These are phyloP conservation scores for Colletotrichum lini DNA, from an alignment of 2,329 filamentous ascomycete genomes.

Conservation along the genomic window DNA sequence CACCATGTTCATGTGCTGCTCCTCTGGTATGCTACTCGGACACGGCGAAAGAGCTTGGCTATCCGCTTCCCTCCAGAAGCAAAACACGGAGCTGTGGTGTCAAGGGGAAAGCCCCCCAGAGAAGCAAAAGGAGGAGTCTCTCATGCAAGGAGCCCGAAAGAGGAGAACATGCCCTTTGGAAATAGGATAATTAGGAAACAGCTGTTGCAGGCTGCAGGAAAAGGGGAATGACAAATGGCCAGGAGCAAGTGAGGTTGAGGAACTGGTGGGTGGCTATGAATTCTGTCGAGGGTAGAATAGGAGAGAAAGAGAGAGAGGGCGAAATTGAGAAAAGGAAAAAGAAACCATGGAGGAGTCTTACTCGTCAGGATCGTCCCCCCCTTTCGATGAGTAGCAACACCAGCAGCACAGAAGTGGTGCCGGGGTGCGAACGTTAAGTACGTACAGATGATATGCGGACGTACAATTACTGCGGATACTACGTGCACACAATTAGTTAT, in stretches of 20 bases:
- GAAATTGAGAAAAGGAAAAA: slow-evolving; percentile 30
- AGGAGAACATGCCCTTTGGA: slow-evolving; percentile 6
- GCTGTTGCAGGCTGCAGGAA: slow-evolving; percentile 12
- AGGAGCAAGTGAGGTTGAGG: slow-evolving; percentile 7
- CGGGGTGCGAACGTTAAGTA: slow-evolving; percentile 24
- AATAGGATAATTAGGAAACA: slow-evolving; percentile 18
- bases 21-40: slow-evolving; percentile 30
- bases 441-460: slow-evolving; percentile 21
- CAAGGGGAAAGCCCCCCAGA: not conserved
- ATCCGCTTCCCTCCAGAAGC: slow-evolving; percentile 24
- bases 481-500: not conserved
- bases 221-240: slow-evolving; percentile 40
- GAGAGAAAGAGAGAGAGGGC: slow-evolving; percentile 22
- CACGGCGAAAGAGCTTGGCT: slow-evolving; percentile 24
- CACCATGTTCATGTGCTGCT: slow-evolving; percentile 26
- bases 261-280: not conserved
- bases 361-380: slow-evolving; percentile 34
- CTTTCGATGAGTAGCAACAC: slow-evolving; percentile 27
- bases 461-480: slow-evolving; percentile 5
- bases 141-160: slow-evolving; percentile 33
- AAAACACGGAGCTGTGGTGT: slow-evolving; percentile 20
- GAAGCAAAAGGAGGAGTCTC: slow-evolving; percentile 24
- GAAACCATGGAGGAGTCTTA: slow-evolving; percentile 32
- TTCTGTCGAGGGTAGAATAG: slow-evolving; percentile 6
- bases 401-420: slow-evolving; percentile 16